A percentile compares a stretch with the other conserved stretches of the same genome.
Conservation (phyloP, 2,329 filamentous ascomycete genomes). For the Chalara sp. region DNA sequence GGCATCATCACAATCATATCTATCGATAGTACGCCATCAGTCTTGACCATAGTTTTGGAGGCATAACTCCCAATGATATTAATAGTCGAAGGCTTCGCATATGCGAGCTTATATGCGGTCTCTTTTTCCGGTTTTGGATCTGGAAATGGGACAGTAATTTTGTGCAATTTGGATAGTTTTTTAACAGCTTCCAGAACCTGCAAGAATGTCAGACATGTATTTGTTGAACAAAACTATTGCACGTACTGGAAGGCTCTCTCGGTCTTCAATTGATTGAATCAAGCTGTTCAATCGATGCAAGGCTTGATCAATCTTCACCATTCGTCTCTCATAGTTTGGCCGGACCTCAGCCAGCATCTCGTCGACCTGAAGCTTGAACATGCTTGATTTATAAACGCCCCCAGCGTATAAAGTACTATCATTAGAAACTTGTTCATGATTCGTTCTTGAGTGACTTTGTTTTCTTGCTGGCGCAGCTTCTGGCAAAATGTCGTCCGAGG, state of each 20-base stretch:
- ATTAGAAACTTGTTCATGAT: slow-evolving; percentile 16
- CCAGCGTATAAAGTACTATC: slow-evolving; percentile 33
- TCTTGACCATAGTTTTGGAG: slow-evolving; percentile 64
- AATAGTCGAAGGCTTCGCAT: slow-evolving; percentile 66
- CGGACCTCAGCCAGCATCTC: slow-evolving; percentile 52
- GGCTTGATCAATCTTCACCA: slow-evolving; percentile 43
- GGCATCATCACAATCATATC: slow-evolving; percentile 91
- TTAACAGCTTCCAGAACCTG: slow-evolving; percentile 64
- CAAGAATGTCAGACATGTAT: slow-evolving; percentile 5
- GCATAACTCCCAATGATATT: slow-evolving; percentile 89
- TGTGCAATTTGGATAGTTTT: slow-evolving; percentile 59
- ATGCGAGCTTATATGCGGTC: slow-evolving; percentile 75
- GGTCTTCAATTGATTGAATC: slow-evolving; percentile 49
- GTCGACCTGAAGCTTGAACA: slow-evolving; percentile 63
- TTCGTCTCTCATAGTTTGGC: slow-evolving; percentile 50
- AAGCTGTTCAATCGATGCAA: slow-evolving; percentile 47
- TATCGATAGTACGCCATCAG: slow-evolving; percentile 51
- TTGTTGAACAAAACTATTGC: not conserved
- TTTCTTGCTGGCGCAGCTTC: slow-evolving; percentile 8
- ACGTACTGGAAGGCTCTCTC: slow-evolving; percentile 37
- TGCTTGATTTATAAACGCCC: slow-evolving; percentile 52
- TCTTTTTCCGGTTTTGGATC: slow-evolving; percentile 70
- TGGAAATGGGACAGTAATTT: slow-evolving; percentile 75
- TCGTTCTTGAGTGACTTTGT: slow-evolving; percentile 7
- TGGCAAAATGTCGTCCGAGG: no score